A percentile compares a stretch with the other conserved stretches of the same genome.
These are phyloP conservation scores for Torulaspora maleeae DNA, from an alignment of 805 yeast species.

Conservation along the genomic window DNA sequence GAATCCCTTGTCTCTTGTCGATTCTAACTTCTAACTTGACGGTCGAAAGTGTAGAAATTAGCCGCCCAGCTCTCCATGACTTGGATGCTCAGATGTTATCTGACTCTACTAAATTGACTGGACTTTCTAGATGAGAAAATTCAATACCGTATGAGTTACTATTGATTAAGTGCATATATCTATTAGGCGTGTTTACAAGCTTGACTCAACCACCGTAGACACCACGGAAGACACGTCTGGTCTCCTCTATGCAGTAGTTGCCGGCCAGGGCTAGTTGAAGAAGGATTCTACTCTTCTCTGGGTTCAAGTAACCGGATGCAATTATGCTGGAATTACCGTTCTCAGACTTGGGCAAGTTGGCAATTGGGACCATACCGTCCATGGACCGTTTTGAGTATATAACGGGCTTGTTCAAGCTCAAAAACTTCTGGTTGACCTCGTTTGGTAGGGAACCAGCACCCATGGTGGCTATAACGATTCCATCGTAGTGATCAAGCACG, in stretches of 20 bases:
- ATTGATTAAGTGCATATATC: not conserved
- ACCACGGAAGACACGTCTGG: constrained; percentile 44
- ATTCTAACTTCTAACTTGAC: too few species aligned
- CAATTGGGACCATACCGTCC: constrained; percentile 66
- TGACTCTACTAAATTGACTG: too few species aligned
- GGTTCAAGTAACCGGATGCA: constrained; percentile 62
- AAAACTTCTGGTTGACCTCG: constrained; percentile 42
- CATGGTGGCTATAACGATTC: constrained; percentile 62
- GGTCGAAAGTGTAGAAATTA: too few species aligned
- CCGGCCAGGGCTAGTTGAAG: constrained; percentile 52
- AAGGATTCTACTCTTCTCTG: constrained; percentile 57
- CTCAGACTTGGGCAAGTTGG: constrained; percentile 39
- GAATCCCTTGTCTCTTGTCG: too few species aligned
- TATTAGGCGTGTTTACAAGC: not conserved
- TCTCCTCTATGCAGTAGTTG: constrained; percentile 37
- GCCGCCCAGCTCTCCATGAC: too few species aligned
- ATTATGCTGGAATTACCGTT: constrained; percentile 42
- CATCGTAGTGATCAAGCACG: constrained; percentile 46
- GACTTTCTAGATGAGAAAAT: too few species aligned
- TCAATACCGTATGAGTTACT: too few species aligned
- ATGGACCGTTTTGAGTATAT: constrained; percentile 62
- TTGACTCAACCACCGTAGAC: constrained; percentile 47
- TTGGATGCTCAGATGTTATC: too few species aligned
- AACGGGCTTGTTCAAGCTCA: constrained; percentile 46
- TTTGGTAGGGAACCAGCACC: constrained; percentile 66